Evolutionary conservation across 306 rosid species (phyloP).

Genomic region (Macrotyloma uniflorum): DNA sequence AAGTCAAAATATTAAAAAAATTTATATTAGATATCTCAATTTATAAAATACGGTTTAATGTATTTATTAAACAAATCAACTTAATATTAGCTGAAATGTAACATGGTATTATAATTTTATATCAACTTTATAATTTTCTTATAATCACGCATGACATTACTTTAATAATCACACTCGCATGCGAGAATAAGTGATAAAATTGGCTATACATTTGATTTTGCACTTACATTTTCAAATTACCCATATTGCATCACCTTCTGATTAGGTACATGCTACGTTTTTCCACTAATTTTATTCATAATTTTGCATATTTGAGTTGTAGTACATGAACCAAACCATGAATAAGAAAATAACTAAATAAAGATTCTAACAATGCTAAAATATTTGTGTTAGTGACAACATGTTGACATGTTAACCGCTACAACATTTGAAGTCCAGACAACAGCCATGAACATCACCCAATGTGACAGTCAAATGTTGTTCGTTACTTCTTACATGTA

Average conservation of each 20-base stretch:
- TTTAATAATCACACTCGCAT: too few species aligned
- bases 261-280: background rate
- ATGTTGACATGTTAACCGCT: constrained; percentile 5
- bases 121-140: too few species aligned
- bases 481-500: background rate
- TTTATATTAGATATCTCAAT: too few species aligned
- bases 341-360: background rate
- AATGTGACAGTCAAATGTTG: background rate
- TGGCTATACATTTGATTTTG: background rate
- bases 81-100: too few species aligned
- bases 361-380: background rate
- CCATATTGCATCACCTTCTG: background rate
- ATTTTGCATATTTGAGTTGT: background rate
- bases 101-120: too few species aligned
- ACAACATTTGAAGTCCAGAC: background rate
- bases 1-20: too few species aligned
- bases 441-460: background rate
- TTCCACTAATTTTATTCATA: background rate
- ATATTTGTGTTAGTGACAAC: constrained; percentile 1
- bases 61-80: too few species aligned
- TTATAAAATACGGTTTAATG: too few species aligned
- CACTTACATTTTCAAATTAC: background rate
- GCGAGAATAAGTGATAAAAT: background rate
- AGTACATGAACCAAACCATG: background rate
- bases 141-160: too few species aligned